These are phyloP conservation scores for Jasminum sambac DNA, from an alignment of 257 asterid genomes.

Conservation along the genomic window DNA sequence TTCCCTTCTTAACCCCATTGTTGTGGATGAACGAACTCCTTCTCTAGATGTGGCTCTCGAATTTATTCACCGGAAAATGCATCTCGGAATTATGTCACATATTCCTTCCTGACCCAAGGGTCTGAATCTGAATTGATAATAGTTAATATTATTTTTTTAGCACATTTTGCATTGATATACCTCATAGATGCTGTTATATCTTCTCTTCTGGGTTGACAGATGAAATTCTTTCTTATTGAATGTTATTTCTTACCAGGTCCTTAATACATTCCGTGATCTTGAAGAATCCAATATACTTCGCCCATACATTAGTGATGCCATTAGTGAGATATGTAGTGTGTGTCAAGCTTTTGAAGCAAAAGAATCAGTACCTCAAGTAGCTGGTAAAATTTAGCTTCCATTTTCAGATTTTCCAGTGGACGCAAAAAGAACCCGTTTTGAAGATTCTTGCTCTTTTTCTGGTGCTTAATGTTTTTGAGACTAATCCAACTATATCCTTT, in stretches of 20 bases:
- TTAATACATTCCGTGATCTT: slow-evolving; percentile 68
- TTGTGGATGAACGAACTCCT: background rate
- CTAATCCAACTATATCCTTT: slow-evolving; percentile 25
- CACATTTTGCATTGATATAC: background rate
- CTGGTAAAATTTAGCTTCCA: slow-evolving; percentile 53
- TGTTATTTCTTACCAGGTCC: slow-evolving; percentile 52
- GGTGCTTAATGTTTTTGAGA: slow-evolving; percentile 22
- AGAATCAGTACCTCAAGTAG: slow-evolving; percentile 88
- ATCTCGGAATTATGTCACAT: background rate
- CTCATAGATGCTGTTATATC: slow-evolving; percentile 20
- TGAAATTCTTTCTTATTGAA: slow-evolving; percentile 1
- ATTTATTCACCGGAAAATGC: background rate
- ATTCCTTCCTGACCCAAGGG: background rate
- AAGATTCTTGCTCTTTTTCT: slow-evolving; percentile 15
- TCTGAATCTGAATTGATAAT: slow-evolving; percentile 7
- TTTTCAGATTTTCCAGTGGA: background rate
- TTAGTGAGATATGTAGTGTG: slow-evolving; percentile 80
- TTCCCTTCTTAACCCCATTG: too few relatives aligned
- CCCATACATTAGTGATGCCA: slow-evolving; percentile 74
- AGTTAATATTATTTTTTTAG: background rate
- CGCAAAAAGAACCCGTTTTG: background rate
- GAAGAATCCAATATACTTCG: slow-evolving; percentile 84
- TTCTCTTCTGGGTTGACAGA: slow-evolving; percentile 7
- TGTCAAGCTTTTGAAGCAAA: slow-evolving; percentile 79
- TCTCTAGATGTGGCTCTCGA: background rate